phyloP scores from a whole-genome alignment of 2,329 filamentous ascomycete species.

The Alternaria conjuncta region DNA sequence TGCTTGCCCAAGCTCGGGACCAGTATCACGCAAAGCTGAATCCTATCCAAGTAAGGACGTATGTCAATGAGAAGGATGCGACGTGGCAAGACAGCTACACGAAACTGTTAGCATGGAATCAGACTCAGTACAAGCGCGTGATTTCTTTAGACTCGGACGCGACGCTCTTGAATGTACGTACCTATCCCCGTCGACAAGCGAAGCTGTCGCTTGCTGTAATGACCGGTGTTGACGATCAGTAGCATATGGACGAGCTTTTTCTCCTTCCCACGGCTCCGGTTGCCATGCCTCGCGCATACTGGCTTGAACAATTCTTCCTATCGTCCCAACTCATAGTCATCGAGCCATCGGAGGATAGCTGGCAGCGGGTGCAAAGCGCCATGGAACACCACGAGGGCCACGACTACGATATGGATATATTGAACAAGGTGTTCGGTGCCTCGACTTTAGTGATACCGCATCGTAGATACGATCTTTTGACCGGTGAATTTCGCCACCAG shows the following conservation, averaged over 20 bases:
- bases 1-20: background rate
- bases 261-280: slow-evolving; percentile 63
- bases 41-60: background rate
- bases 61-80: background rate
- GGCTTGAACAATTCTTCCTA: slow-evolving; percentile 59
- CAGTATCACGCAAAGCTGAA: too few relatives aligned
- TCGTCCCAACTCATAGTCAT: slow-evolving; percentile 66
- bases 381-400: slow-evolving; percentile 20
- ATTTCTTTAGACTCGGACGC: background rate
- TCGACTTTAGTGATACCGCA: background rate
- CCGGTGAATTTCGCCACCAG: background rate
- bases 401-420: background rate
- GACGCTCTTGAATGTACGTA: background rate
- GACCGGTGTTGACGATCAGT: too few relatives aligned
- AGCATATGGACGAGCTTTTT: slow-evolving; percentile 72
- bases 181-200: too few relatives aligned
- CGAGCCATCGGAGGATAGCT: slow-evolving; percentile 61
- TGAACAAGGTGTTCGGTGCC: background rate
- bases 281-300: slow-evolving; percentile 74
- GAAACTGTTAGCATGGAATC: background rate
- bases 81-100: background rate
- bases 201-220: too few relatives aligned
- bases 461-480: background rate
- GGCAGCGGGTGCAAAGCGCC: slow-evolving; percentile 36
- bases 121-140: background rate